A percentile compares a stretch with the other conserved stretches of the same genome.
These are phyloP conservation scores for Metschnikowia dekortorum DNA, from an alignment of 805 yeast species.

Conservation along the genomic window DNA sequence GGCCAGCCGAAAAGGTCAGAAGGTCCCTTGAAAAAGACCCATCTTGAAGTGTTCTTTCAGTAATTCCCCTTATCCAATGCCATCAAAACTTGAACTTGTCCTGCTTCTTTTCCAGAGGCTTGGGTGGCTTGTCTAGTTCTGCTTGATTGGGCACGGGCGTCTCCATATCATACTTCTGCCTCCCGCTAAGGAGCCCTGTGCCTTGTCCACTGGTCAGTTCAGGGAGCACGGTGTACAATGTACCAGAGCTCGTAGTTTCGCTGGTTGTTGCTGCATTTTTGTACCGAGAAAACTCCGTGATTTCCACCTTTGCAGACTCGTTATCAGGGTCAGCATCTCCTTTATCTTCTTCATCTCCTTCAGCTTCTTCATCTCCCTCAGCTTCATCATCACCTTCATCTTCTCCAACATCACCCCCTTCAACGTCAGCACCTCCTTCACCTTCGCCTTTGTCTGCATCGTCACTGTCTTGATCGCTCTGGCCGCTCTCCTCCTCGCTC, in stretches of 20 bases:
- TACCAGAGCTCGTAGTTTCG: neutral
- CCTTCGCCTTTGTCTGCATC: neutral
- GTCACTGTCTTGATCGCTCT: neutral
- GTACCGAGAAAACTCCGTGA: slow-evolving; percentile 9
- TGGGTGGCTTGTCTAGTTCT: neutral
- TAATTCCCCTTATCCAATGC: no score
- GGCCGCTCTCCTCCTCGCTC: slow-evolving; percentile 12
- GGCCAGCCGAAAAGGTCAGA: no score
- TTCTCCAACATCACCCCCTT: no score
- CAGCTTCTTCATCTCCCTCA: slow-evolving; percentile 47
- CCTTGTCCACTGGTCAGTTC: slow-evolving; percentile 7
- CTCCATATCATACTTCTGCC: slow-evolving; percentile 6
- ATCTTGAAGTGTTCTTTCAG: no score
- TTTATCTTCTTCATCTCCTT: slow-evolving; percentile 9
- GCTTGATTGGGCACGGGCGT: neutral
- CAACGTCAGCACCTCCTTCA: slow-evolving; percentile 16
- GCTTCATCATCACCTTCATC: slow-evolving; percentile 51
- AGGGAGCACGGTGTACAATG: slow-evolving; percentile 14
- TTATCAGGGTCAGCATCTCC: slow-evolving; percentile 9
- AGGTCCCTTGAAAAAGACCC: no score
- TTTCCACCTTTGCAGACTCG: slow-evolving; percentile 12
- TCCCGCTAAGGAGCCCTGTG: slow-evolving; percentile 1
- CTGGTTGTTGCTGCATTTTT: neutral
- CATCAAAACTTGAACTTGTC: slow-evolving; percentile 10
- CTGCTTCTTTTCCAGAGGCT: neutral